Conservation (phyloP, 164 flowering plant genomes). For the Magnolia kwangsiensis region DNA sequence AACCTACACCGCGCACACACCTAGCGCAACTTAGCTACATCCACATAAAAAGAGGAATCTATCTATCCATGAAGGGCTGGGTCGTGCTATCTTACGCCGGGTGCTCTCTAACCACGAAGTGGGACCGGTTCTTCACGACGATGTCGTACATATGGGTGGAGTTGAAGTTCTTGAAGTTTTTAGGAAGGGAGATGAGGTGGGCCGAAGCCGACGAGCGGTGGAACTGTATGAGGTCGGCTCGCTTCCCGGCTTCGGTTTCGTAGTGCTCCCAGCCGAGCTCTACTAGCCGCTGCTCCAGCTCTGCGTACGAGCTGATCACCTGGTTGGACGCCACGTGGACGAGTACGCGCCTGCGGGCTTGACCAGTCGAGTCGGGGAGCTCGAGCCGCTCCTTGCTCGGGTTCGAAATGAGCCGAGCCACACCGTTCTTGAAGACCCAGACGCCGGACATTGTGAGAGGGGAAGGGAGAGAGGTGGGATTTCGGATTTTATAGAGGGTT, state of each 20-base stretch:
- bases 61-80: too few relatives aligned
- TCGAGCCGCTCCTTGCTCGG: slow-evolving; percentile 46
- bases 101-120: slow-evolving; percentile 47
- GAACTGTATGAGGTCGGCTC: slow-evolving; percentile 39
- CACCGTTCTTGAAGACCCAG: slow-evolving; percentile 51
- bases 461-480: not conserved
- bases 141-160: slow-evolving; percentile 54
- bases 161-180: slow-evolving; percentile 34
- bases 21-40: too few relatives aligned
- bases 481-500: not conserved
- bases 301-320: slow-evolving; percentile 34
- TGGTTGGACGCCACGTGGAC: slow-evolving; percentile 43
- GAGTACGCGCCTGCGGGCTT: slow-evolving; percentile 34
- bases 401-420: slow-evolving; percentile 34
- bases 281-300: slow-evolving; percentile 41
- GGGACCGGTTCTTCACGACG: slow-evolving; percentile 56
- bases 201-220: slow-evolving; percentile 35
- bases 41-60: too few relatives aligned
- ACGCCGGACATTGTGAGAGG: slow-evolving; percentile 43
- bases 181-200: slow-evolving; percentile 47
- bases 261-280: slow-evolving; percentile 53
- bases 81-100: not conserved
- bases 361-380: slow-evolving; percentile 35
- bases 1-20: too few relatives aligned
- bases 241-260: slow-evolving; percentile 9